Base-by-base conservation (phyloP, 495 filamentous ascomycete genomes). In the Tuber calosporum region DNA sequence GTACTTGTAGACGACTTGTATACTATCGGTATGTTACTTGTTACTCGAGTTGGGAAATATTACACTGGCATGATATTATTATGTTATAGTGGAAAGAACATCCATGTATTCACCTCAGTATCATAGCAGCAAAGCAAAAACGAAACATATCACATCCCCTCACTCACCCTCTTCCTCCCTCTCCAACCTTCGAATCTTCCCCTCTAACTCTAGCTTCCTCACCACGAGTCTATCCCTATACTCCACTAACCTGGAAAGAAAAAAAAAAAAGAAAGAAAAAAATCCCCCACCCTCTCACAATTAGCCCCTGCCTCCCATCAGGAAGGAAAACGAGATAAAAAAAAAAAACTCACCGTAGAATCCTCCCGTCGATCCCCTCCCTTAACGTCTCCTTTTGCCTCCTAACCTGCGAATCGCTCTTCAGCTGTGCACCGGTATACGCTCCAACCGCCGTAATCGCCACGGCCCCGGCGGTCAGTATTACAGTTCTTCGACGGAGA, bases 391-490 rank as follows among this genome's bases (percentile, higher is more conserved):
- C 42, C 17, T 70, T 30, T 66, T 48, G 36, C 8, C 72, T 62
- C 45, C 45, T 72, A 38, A 68, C 41, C 41, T 81, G 71, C 26
- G 34, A 30, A 34, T 79, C 80, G 17, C 43, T 75, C 70, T 81
- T 79, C 37, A 81, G n/a, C 43, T 72, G 43, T 20, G 79, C 77
- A 6, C 79, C 77, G 4, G 80, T 75, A 48, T 74, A 79, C 11
- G 74, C 80, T 20, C 80, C 80, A 30, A 77, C 79, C 5, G 72
- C 79, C 26, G 74, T 77, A 66, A 81, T 77, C 4, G 74, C 72
- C 4, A 68, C 74, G 7, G 79, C 79, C 15, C 77, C 75, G 15
- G 67, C 70, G 68, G 74, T 72, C 41, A 81, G 15, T 11, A 79
- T 69, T 7, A 71, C 19, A 36, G 73, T 77, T 45, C 75, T 77